Evolutionary conservation across 208 protist species (phyloP).

Genomic region (Trypanosoma cruzi): DNA sequence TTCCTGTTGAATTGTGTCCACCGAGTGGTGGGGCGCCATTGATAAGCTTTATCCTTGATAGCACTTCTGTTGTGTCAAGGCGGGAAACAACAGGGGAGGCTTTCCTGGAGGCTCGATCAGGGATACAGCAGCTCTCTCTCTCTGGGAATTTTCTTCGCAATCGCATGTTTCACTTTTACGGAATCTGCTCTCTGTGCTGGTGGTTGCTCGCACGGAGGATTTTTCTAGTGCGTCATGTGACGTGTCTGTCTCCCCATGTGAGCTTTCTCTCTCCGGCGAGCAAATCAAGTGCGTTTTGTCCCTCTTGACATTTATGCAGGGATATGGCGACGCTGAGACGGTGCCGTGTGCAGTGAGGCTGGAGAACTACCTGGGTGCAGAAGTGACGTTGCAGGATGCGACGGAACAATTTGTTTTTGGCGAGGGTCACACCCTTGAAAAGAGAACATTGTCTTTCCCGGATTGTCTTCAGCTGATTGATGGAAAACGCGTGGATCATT

Average conservation of each 20-base stretch:
- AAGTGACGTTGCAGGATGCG: constrained; percentile 5
- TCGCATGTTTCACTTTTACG: constrained; percentile 35
- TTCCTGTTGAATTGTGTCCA: constrained; percentile 50
- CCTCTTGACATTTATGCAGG: constrained; percentile 5
- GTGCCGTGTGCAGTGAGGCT: constrained; percentile 5
- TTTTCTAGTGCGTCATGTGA: constrained; percentile 29
- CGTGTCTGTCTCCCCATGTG: constrained; percentile 33
- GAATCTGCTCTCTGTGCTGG: constrained; percentile 37
- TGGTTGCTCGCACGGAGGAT: constrained; percentile 32
- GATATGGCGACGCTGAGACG: background rate
- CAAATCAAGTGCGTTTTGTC: constrained; percentile 24
- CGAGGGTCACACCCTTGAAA: constrained; percentile 6
- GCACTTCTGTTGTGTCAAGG: constrained; percentile 55
- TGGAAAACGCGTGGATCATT: constrained; percentile 7
- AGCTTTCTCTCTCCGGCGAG: constrained; percentile 33
- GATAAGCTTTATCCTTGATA: constrained; percentile 42
- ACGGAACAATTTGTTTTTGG: constrained; percentile 7
- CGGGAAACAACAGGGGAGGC: constrained; percentile 30
- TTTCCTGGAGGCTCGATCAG: constrained; percentile 49
- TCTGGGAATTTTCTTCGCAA: constrained; percentile 52
- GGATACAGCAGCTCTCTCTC: constrained; percentile 43
- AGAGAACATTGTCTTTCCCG: constrained; percentile 9
- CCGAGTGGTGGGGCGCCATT: constrained; percentile 39
- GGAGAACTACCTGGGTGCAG: constrained; percentile 14
- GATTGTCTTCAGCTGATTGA: constrained; percentile 8